These are phyloP conservation scores for Cladosporium velox DNA, from an alignment of 2,329 filamentous ascomycete genomes.

Conservation along the genomic window DNA sequence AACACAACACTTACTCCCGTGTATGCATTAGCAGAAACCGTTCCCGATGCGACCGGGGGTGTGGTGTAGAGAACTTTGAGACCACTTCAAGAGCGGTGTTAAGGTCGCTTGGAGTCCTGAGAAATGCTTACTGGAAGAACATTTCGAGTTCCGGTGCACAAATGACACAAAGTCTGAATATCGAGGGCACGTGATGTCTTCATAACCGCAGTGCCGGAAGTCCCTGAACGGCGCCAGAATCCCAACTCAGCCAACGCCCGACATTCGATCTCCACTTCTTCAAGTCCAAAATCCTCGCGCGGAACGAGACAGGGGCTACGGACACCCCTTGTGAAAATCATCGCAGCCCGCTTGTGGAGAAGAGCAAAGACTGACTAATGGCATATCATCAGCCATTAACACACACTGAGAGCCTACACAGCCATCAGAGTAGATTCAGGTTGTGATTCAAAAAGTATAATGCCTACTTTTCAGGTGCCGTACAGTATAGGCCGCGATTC, in stretches of 20 bases:
- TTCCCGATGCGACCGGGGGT: not conserved
- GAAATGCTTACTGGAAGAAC: not conserved
- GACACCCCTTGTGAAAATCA: constrained; percentile 1
- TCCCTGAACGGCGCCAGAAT: not conserved
- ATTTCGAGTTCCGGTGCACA: not conserved
- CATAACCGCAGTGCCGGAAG: not conserved
- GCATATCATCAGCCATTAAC: not conserved
- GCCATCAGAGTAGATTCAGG: not conserved
- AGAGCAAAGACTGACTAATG: not conserved
- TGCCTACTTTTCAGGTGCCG: not conserved
- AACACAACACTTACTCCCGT: not conserved
- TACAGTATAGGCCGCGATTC: not conserved
- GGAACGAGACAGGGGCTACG: not conserved
- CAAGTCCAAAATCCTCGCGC: not conserved
- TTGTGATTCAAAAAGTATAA: not conserved
- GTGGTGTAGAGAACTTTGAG: not conserved
- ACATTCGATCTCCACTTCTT: constrained; percentile 8
- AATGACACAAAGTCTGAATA: not conserved
- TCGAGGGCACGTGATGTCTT: not conserved
- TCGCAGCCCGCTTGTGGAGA: not conserved
- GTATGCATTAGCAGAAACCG: not conserved
- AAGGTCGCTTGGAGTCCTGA: not conserved
- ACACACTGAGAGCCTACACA: not conserved
- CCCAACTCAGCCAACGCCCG: not conserved
- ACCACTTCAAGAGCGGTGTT: not conserved